Evolutionary conservation across 1,284 basidiomycete species (phyloP), one percentile per base, ranked within the genome.

Genomic region (Irpex sp.): DNA sequence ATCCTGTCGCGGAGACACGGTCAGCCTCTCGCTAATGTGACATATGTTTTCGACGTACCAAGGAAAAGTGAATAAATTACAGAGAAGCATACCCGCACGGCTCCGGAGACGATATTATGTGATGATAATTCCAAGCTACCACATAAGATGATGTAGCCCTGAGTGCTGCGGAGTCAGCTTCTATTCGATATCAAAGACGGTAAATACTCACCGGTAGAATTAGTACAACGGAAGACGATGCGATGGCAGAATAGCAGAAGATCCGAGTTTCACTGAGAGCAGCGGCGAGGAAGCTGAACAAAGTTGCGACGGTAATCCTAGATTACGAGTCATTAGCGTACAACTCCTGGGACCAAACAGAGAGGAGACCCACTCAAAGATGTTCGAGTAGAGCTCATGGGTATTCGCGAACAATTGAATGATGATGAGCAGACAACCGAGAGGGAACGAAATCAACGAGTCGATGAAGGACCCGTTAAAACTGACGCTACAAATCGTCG

Each of bases 201-300:
- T 57, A 33, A 31, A 15, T 11, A 77, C 85, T 70, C 72, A 89
- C 87, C 11, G 93, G 95, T 4, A 97, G 81, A 68, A 97, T 97
- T 59, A 95, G 82, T 3, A 96, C 94, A 63, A 96, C 89, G 3
- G 93, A 90, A 15, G 86, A 85, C 3, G 92, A 93, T 0, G 93
- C 91, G 61, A 97, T 81, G 1, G 94, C 90, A 2, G 93, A 89
- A 72, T 94, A 97, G 77, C 95, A 97, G 66, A 96, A 90, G 60
- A 83, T 78, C 21, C 80, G 75, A 0, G 87, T 86, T n/a, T 87
- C 83, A 1, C 90, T 88, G 54, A 95, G 77, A 1, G 86, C 90
- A 21, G 91, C 92, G 4, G 93, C 83, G 55, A 95, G 70, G 75
- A 97, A 97, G 71, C 92, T 93, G 72, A 95, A 82, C 53, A 86